Percentiles rank a stretch among this genome's conserved stretches.
Evolutionary conservation across 257 asterid species (phyloP).

Genomic region (Lycium barbarum): DNA sequence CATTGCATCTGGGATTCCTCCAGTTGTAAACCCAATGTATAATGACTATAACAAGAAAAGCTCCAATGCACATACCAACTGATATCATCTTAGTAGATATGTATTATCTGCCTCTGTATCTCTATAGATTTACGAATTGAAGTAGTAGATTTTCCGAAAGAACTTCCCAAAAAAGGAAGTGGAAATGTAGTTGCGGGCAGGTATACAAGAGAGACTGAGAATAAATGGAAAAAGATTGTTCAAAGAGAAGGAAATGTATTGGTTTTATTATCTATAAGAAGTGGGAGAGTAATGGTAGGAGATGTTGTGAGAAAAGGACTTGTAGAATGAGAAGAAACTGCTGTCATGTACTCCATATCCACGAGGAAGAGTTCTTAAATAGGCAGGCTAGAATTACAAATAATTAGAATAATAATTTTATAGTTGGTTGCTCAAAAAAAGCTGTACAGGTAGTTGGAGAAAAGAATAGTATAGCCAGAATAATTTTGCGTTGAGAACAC

Average conservation of each 20-base stretch:
- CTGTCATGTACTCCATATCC: conserved; percentile 59
- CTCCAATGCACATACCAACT: conserved; percentile 42
- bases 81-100: conserved; percentile 52
- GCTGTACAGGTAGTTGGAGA: conserved; percentile 59
- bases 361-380: conserved; percentile 61
- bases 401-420: conserved; percentile 41
- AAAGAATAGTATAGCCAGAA: conserved; percentile 45
- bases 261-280: conserved; percentile 22
- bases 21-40: conserved; percentile 62
- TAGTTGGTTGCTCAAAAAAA: conserved; percentile 67
- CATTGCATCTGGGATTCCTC: conserved; percentile 68
- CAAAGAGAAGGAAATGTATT: conserved; percentile 23
- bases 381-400: conserved; percentile 65
- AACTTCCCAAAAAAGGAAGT: conserved; percentile 19
- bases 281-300: conserved; percentile 33
- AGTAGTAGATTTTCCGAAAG: neutral
- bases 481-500: conserved; percentile 48
- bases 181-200: conserved; percentile 18
- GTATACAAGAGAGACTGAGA: neutral
- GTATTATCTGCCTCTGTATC: neutral
- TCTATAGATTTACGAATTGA: neutral
- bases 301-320: conserved; percentile 43
- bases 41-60: conserved; percentile 41
- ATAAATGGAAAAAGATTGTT: neutral
- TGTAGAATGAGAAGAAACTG: conserved; percentile 50